Evolutionary conservation across 164 flowering plant genomes (phyloP).

Genomic region (Magnolia officinalis): DNA sequence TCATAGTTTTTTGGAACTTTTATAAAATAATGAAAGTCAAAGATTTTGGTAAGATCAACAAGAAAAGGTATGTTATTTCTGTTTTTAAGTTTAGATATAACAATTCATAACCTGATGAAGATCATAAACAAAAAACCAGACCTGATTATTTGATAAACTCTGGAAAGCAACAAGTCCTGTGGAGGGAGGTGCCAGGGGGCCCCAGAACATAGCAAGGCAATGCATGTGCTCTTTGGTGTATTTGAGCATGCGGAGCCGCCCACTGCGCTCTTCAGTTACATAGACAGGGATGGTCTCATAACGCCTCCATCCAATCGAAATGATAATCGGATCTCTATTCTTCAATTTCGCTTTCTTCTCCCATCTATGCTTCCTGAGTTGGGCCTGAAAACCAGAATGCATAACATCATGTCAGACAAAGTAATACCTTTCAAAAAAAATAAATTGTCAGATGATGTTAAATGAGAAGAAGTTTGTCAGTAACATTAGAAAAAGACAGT

Average conservation of each 20-base stretch:
- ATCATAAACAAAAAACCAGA: conserved; percentile 14
- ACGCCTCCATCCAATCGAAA: conserved; percentile 97
- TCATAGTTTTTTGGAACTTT: background rate
- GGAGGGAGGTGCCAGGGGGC: conserved; percentile 93
- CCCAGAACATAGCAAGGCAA: conserved; percentile 97
- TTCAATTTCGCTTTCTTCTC: conserved; percentile 70
- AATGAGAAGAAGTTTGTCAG: too few species aligned
- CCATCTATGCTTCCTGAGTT: conserved; percentile 91
- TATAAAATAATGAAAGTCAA: background rate
- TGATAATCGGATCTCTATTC: conserved; percentile 82
- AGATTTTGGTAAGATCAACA: background rate
- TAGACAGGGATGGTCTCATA: conserved; percentile 87
- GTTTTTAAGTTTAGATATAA: background rate
- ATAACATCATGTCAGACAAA: background rate
- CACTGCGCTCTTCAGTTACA: conserved; percentile 82
- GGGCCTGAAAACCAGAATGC: conserved; percentile 43
- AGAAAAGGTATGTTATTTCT: background rate
- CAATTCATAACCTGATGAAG: background rate
- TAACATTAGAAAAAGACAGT: too few species aligned
- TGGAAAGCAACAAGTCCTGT: conserved; percentile 88
- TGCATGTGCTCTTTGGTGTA: conserved; percentile 98
- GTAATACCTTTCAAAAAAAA: too few species aligned
- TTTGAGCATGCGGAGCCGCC: conserved; percentile 90
- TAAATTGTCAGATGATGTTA: too few species aligned
- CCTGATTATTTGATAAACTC: conserved; percentile 80